Base-by-base conservation (phyloP, 2,329 filamentous ascomycete genomes). In the Akanthomyces lecanii region DNA sequence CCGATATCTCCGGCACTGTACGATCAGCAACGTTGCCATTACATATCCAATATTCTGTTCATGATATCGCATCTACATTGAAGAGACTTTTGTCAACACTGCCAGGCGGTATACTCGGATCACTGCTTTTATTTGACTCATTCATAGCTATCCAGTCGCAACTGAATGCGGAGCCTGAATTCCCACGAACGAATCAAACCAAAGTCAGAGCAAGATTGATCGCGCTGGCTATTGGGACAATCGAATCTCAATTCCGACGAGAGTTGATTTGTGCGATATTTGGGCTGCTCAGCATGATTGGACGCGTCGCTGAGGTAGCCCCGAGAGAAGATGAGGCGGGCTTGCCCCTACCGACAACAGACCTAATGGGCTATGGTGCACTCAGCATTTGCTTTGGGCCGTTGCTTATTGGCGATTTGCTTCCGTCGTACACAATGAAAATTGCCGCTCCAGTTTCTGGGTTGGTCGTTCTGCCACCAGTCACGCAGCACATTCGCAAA, bases 191-290 rank as follows among this genome's bases (percentile, higher is more conserved):
- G 0, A 85, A 83, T 66, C 78, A 84, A 64, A 82, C 76, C 42
- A 84, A 81, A 66, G 73, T 87, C 16, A 80, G 83, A n/a, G 85
- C 86, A 8, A 79, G 85, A n/a, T 77, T 90, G 4, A 87, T 89
- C 65, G 86, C 87, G 1, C 74, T 89, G 40, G 85, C 85, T 8
- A 79, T 90, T 48, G 79, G 79, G 1, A 83, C 83, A 0, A 74
- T 88, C n/a, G 77, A 78, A 61, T 88, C 85, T 0, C 81, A 81
- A 60, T 85, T 84, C 64, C 81, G 85, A 48, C 78, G 86, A 28
- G 85, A 89, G 53, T 75, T 90, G 4, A 86, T 90, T 50, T 89
- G 84, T 65, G 84, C 85, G 5, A 85, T 90, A 0, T 87, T 90
- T 70, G 88, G 87, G 0, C 76, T 90, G 14, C 75, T 89, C 12